A percentile compares a stretch with the other conserved stretches of the same genome.
phyloP scores from a whole-genome alignment of 148 eudicot genomes.

The Beta vulgaris region DNA sequence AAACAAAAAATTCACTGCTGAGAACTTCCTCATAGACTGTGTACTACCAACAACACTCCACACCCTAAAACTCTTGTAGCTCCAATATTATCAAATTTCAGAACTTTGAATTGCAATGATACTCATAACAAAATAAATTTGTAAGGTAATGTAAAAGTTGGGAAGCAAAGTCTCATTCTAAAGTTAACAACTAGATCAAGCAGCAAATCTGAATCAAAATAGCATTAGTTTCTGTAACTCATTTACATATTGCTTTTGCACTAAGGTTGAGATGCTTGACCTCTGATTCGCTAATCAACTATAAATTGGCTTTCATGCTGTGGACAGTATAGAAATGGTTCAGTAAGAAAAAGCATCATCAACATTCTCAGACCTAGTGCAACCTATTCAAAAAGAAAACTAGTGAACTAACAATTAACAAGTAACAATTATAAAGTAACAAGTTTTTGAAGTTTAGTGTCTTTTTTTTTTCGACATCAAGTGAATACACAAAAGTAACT shows the following conservation, averaged over 20 bases:
- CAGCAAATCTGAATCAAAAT: background rate
- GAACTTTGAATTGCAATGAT: background rate
- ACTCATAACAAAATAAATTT: background rate
- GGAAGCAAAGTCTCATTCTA: background rate
- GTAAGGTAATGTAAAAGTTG: background rate
- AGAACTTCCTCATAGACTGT: background rate
- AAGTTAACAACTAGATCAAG: background rate
- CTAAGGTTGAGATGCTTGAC: background rate
- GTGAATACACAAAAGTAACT: too few species aligned
- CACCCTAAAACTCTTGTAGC: background rate
- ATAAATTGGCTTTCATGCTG: background rate
- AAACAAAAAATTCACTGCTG: background rate
- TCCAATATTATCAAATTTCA: background rate
- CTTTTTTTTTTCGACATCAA: too few species aligned
- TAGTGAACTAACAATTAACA: too few species aligned
- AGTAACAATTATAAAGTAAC: too few species aligned
- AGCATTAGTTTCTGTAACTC: background rate
- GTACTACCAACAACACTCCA: background rate
- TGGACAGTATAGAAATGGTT: background rate
- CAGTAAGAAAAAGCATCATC: background rate
- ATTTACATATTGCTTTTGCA: background rate
- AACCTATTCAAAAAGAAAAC: background rate
- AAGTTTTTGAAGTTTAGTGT: too few species aligned
- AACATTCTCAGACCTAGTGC: background rate
- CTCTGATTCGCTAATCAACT: background rate